Percentiles rank a stretch among this genome's conserved stretches.
phyloP scores from a whole-genome alignment of 352 stramenopile species.

The Phytophthora fragariaefolia region DNA sequence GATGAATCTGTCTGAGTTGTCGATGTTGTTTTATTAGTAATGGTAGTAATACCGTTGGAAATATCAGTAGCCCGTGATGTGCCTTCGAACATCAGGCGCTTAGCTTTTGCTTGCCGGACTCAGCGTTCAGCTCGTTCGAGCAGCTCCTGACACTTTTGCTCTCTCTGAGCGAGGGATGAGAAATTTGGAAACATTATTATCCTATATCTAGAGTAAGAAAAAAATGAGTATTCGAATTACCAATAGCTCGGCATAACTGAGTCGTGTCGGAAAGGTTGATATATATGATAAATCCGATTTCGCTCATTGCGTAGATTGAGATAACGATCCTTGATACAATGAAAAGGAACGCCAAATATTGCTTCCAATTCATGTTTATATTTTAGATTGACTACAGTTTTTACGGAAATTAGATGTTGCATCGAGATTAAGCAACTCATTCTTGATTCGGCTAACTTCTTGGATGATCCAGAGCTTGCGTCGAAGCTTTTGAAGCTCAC shows the following conservation, averaged over 20 bases:
- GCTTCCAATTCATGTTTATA: slow-evolving; percentile 13
- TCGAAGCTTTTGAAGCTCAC: neutral
- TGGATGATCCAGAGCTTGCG: slow-evolving; percentile 7
- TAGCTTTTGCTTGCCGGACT: no score
- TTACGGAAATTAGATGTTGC: neutral
- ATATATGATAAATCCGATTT: no score
- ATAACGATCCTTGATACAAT: slow-evolving; percentile 10
- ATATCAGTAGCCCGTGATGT: slow-evolving; percentile 14
- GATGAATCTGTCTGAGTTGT: slow-evolving; percentile 23
- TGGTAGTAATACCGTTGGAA: neutral
- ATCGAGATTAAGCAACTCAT: slow-evolving; percentile 8
- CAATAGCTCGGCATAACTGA: no score
- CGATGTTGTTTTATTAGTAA: slow-evolving; percentile 4
- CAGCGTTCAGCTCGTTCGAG: slow-evolving; percentile 12
- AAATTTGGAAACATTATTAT: slow-evolving; percentile 2
- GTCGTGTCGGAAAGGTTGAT: no score
- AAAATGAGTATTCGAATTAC: neutral
- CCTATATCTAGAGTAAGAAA: slow-evolving; percentile 4
- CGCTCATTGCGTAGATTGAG: neutral
- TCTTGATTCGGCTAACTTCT: slow-evolving; percentile 3
- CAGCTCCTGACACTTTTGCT: slow-evolving; percentile 13
- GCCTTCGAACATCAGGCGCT: no score
- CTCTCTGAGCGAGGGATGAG: slow-evolving; percentile 4
- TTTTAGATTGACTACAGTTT: slow-evolving; percentile 9
- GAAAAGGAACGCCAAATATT: slow-evolving; percentile 10